phyloP scores from a whole-genome alignment of 2,329 filamentous ascomycete species.

The Daldinia sp. region DNA sequence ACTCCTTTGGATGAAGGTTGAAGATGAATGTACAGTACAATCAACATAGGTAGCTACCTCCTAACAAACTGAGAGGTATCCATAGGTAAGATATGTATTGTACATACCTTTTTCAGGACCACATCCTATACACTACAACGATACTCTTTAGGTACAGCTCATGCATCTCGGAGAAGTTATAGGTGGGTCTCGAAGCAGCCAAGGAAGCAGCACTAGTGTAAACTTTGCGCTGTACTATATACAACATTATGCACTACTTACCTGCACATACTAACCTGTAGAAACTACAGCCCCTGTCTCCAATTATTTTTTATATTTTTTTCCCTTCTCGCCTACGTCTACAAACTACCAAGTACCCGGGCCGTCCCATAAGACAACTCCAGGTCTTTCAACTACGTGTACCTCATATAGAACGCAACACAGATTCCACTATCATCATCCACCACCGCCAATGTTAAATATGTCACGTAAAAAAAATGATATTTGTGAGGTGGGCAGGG shows the following conservation, averaged over 20 bases:
- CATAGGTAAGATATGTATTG: too few species aligned
- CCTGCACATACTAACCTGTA: too few species aligned
- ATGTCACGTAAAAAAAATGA: background rate
- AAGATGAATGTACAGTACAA: slow-evolving; percentile 23
- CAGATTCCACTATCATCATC: background rate
- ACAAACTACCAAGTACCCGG: slow-evolving; percentile 4
- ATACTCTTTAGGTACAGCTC: slow-evolving; percentile 16
- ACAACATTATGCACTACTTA: background rate
- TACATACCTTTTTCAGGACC: too few species aligned
- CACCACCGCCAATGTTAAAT: background rate
- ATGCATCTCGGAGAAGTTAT: slow-evolving; percentile 30
- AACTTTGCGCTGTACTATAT: slow-evolving; percentile 2
- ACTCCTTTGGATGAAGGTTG: too few species aligned
- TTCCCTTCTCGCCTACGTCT: background rate
- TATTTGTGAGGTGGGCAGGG: background rate
- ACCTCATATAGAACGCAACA: background rate
- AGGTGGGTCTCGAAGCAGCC: slow-evolving; percentile 23
- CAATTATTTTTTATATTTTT: background rate
- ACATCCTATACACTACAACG: too few species aligned
- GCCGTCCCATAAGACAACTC: background rate
- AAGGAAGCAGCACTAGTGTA: slow-evolving; percentile 8
- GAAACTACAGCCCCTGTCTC: background rate
- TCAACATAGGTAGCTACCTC: background rate
- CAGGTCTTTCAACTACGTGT: slow-evolving; percentile 1
- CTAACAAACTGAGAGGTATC: too few species aligned